phyloP scores from a whole-genome alignment of 169 alveolate genomes.

The Plasmodium reichenowi region DNA sequence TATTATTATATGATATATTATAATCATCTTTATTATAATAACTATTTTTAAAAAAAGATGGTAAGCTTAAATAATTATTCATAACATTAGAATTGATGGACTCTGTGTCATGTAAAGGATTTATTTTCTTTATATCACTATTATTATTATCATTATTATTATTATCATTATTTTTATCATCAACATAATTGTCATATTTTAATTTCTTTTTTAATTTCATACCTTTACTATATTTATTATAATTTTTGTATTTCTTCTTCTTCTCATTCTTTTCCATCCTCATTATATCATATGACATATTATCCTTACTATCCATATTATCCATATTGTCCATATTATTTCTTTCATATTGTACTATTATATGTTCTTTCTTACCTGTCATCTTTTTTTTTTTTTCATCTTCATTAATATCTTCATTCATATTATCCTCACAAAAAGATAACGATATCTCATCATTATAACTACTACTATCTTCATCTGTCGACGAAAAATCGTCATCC shows the following conservation, averaged over 20 bases:
- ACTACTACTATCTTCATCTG: no score
- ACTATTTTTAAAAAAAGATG: conserved; percentile 46
- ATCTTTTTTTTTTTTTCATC: neutral
- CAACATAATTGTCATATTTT: conserved; percentile 6
- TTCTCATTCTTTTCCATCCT: neutral
- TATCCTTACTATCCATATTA: neutral
- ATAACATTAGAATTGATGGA: conserved; percentile 29
- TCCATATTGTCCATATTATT: neutral
- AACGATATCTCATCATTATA: neutral
- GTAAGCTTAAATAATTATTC: conserved; percentile 44
- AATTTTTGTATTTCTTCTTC: neutral
- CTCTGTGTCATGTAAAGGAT: conserved; percentile 74
- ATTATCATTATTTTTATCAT: neutral
- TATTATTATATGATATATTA: neutral
- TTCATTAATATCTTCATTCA: neutral
- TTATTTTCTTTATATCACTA: conserved; percentile 8
- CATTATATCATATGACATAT: neutral
- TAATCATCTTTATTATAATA: neutral
- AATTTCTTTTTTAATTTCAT: conserved; percentile 13
- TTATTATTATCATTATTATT: neutral
- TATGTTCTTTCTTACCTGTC: neutral
- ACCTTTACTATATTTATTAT: neutral
- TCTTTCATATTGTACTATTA: neutral
- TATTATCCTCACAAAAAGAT: neutral
- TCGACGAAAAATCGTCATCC: no score